Evolutionary conservation across 2,329 filamentous ascomycete species (phyloP), one percentile per base, ranked within the genome.

Genomic region (Geoglossum cookeanum): DNA sequence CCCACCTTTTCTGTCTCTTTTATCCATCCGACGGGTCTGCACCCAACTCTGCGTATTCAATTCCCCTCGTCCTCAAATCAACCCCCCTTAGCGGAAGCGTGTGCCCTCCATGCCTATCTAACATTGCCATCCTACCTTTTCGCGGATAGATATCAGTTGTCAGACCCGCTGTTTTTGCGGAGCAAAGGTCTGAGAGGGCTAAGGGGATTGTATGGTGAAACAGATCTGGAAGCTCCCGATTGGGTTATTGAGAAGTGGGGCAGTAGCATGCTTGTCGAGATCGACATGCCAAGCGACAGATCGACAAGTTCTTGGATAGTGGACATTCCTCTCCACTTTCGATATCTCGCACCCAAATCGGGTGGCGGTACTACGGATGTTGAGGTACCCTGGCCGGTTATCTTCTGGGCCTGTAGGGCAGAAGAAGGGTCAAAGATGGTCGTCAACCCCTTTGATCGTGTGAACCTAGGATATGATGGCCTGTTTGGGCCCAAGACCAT

Each of bases 331-430:
- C 75, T 94, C 13, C 91, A 97, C 66, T 75, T 95, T 2, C 84
- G 91, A 35, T 97, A 96, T 67, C 75, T 94, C 3, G 70, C 75
- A 4, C 85, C 85, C 0, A 74, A 76, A 0, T 61, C 58, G 3
- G 67, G 69, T 48, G 74, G 74, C 2, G 82, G 82, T 2, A 74
- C 79, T 61, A 68, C 71, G 1, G 62, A 74, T 3, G 68, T 82
- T 0, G 71, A 80, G n/a, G 68, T 92, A 0, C 86, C 91, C 0
- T 90, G 85, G 72, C 91, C 91, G 0, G 78, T 80, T 0, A 78
- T 96, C 0, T 96, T 96, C 72, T 96, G 90, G 90, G 88, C 89
- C 0, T 97, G 91, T 65, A 75, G 78, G 6, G 78, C 83, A 0
- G 77, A 79, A 8, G 76, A 80, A 55, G 80, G 78, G 0, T 76